A percentile compares a stretch with the other conserved stretches of the same genome.
Conservation (phyloP, 1,284 basidiomycete species). For the Sanguinoderma infundibulare region DNA sequence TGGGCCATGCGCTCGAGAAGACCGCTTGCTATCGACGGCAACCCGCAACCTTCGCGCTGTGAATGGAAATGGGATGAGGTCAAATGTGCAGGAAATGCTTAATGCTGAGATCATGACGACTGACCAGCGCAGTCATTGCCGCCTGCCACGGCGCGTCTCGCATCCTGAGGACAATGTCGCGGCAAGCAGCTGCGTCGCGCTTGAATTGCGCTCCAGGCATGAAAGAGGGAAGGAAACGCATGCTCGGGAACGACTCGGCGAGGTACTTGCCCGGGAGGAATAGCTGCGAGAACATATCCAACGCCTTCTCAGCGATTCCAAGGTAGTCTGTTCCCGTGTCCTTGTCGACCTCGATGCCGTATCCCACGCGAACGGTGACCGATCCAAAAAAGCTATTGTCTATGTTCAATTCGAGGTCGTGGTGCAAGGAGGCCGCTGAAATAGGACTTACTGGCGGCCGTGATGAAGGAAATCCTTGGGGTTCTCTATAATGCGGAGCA, state of each 20-base stretch:
- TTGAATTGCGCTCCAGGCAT: constrained; percentile 18
- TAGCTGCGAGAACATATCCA: constrained; percentile 7
- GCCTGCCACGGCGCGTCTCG: constrained; percentile 14
- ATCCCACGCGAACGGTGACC: constrained; percentile 29
- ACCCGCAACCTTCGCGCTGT: neutral
- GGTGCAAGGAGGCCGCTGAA: too few relatives aligned
- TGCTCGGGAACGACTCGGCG: constrained; percentile 14
- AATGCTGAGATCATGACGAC: too few relatives aligned
- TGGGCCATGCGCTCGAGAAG: constrained; percentile 1
- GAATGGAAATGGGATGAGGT: too few relatives aligned
- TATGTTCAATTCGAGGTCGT: neutral
- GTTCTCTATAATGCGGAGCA: constrained; percentile 5
- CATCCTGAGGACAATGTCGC: neutral
- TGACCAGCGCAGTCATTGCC: constrained; percentile 8
- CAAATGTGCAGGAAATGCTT: too few relatives aligned
- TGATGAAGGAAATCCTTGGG: constrained; percentile 13
- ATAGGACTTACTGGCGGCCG: constrained; percentile 8
- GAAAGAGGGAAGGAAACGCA: constrained; percentile 12
- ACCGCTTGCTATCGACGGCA: constrained; percentile 9
- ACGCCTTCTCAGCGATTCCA: constrained; percentile 7
- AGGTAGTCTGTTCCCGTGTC: constrained; percentile 9
- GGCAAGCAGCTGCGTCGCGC: constrained; percentile 7
- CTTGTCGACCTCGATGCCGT: constrained; percentile 37
- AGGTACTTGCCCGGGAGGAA: constrained; percentile 17
- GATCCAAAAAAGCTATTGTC: neutral